A percentile compares a stretch with the other conserved stretches of the same genome.
These are phyloP conservation scores for Neonectria neomacrospora DNA, from an alignment of 2,329 filamentous ascomycete species.

Conservation along the genomic window DNA sequence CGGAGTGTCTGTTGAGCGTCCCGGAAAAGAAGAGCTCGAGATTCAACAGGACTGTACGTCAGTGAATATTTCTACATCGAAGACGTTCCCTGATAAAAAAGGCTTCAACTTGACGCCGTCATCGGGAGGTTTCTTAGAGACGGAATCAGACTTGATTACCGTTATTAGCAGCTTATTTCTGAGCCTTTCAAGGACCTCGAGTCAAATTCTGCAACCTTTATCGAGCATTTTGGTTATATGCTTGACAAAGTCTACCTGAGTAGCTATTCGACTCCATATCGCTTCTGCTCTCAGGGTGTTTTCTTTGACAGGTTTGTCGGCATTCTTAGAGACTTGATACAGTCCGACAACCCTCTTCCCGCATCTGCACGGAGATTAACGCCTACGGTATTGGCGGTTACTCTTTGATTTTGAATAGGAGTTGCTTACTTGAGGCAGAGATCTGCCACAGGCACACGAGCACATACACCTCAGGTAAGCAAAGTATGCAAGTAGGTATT, in stretches of 20 bases:
- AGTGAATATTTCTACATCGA: slow-evolving; percentile 26
- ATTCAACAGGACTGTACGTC: not conserved
- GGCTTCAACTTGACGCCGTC: slow-evolving; percentile 25
- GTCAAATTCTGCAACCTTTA: slow-evolving; percentile 17
- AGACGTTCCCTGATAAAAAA: slow-evolving; percentile 30
- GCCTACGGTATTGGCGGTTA: not conserved
- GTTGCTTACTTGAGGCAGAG: not conserved
- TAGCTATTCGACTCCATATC: slow-evolving; percentile 7
- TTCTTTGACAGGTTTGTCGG: slow-evolving; percentile 14
- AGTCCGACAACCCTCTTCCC: not conserved
- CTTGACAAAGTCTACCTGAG: slow-evolving; percentile 22
- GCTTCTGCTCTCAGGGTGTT: slow-evolving; percentile 15
- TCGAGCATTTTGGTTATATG: slow-evolving; percentile 6
- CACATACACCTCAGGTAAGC: too few relatives aligned
- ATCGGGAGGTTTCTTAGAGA: not conserved
- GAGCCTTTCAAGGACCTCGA: slow-evolving; percentile 23
- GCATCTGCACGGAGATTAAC: not conserved
- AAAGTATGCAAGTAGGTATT: too few relatives aligned
- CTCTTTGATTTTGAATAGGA: not conserved
- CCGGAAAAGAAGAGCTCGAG: not conserved
- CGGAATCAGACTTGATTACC: not conserved
- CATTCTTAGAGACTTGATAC: slow-evolving; percentile 12
- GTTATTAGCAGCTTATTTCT: slow-evolving; percentile 10
- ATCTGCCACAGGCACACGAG: not conserved
- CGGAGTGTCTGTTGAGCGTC: not conserved